phyloP scores from a whole-genome alignment of 768 basidiomycete species.

The Melanogaster broomeanus region DNA sequence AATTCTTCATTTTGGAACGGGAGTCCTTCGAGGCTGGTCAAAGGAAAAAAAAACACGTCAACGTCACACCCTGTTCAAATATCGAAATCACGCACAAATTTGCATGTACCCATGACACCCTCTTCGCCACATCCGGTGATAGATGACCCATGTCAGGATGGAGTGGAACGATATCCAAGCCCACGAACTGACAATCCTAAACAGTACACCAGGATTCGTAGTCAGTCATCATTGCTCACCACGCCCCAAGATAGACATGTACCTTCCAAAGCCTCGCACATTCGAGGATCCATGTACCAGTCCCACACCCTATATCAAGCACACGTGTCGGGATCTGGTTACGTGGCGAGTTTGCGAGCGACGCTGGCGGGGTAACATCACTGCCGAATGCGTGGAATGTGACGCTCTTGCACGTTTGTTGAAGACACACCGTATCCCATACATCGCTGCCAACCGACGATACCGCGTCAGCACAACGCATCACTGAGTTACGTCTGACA shows the following conservation, averaged over 20 bases:
- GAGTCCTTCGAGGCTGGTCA: slow-evolving; percentile 58
- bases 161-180: slow-evolving; percentile 70
- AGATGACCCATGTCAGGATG: slow-evolving; percentile 67
- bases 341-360: not conserved
- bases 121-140: slow-evolving; percentile 57
- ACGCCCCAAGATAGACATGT: slow-evolving; percentile 1
- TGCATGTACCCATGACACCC: slow-evolving; percentile 71
- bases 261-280: slow-evolving; percentile 68
- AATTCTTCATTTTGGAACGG: slow-evolving; percentile 75
- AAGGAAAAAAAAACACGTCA: not conserved
- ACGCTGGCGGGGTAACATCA: not conserved
- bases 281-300: slow-evolving; percentile 74
- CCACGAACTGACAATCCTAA: slow-evolving; percentile 63
- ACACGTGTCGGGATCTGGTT: not conserved
- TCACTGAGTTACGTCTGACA: not conserved
- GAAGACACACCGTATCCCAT: slow-evolving; percentile 62
- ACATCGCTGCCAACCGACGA: slow-evolving; percentile 50
- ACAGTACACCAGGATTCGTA: not conserved
- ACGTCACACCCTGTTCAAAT: no score
- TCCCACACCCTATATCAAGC: slow-evolving; percentile 77
- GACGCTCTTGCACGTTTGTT: slow-evolving; percentile 54
- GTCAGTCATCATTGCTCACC: no score
- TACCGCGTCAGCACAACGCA: no score
- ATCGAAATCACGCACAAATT: slow-evolving; percentile 57
- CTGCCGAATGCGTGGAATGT: slow-evolving; percentile 61